These are phyloP conservation scores for Adenanthera pavonina DNA, from an alignment of 306 rosid species.

Conservation along the genomic window DNA sequence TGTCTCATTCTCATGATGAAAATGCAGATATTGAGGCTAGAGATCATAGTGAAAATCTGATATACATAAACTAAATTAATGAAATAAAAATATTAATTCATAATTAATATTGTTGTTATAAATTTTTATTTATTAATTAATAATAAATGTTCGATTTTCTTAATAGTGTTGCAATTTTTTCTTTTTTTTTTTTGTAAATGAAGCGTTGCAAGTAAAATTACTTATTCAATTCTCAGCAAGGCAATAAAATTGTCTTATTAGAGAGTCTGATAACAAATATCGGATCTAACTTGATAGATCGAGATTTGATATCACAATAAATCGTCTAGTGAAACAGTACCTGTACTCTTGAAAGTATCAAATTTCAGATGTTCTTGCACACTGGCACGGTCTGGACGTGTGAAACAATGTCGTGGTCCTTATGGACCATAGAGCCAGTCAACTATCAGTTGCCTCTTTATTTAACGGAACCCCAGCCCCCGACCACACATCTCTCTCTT, in stretches of 20 bases:
- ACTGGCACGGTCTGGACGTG: background rate
- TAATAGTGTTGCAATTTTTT: too few relatives aligned
- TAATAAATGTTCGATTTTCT: too few relatives aligned
- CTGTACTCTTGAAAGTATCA: background rate
- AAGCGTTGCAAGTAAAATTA: too few relatives aligned
- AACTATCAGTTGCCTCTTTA: conserved; percentile 2
- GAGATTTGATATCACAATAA: background rate
- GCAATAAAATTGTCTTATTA: background rate
- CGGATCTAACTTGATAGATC: background rate
- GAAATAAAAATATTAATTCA: too few relatives aligned
- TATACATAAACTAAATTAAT: too few relatives aligned
- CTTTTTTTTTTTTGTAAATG: too few relatives aligned
- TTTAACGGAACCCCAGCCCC: background rate
- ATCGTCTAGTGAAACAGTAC: background rate
- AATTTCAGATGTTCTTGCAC: background rate
- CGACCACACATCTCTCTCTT: too few relatives aligned
- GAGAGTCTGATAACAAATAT: background rate
- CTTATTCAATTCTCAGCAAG: background rate
- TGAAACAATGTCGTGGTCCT: background rate
- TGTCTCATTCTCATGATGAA: too few relatives aligned
- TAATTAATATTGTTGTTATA: too few relatives aligned
- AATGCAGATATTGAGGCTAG: too few relatives aligned
- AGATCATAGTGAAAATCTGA: too few relatives aligned
- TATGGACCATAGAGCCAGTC: background rate
- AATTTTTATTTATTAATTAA: too few relatives aligned